These are phyloP conservation scores for Silene coronaria DNA, from an alignment of 179 eudicot species.

Conservation along the genomic window DNA sequence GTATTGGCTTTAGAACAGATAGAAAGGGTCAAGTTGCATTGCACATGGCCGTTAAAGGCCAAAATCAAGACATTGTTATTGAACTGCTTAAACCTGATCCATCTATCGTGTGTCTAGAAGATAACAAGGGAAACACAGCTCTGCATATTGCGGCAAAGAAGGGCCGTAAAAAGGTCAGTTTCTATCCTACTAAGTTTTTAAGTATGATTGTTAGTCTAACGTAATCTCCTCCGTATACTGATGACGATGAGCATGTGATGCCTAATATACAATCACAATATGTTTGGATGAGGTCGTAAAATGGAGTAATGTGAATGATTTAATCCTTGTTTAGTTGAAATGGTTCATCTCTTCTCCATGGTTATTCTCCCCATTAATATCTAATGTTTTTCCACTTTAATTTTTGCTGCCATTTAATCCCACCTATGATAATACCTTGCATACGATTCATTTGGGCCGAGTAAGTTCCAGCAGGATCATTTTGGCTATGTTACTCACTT, in stretches of 20 bases:
- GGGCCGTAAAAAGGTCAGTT: constrained; percentile 59
- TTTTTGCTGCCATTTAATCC: too few relatives aligned
- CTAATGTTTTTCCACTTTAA: too few relatives aligned
- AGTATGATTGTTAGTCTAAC: neutral
- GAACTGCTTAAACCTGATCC: constrained; percentile 68
- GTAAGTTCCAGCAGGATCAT: too few relatives aligned
- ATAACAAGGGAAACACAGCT: constrained; percentile 71
- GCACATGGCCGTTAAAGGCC: constrained; percentile 90
- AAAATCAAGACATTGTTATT: constrained; percentile 54
- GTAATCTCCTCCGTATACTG: neutral
- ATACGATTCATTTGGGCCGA: too few relatives aligned
- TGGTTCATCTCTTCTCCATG: too few relatives aligned
- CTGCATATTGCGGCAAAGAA: constrained; percentile 75
- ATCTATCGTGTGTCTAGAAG: constrained; percentile 54
- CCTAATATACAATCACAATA: neutral
- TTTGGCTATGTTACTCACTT: too few relatives aligned
- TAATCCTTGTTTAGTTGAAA: too few relatives aligned
- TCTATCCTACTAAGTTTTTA: constrained; percentile 8
- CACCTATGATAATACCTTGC: too few relatives aligned
- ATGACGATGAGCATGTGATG: neutral
- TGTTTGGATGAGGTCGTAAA: too few relatives aligned
- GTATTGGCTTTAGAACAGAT: constrained; percentile 63
- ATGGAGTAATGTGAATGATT: too few relatives aligned
- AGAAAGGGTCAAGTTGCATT: constrained; percentile 76
- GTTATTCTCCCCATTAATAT: too few relatives aligned